Evolutionary conservation across 176 grass and related monocot genomes (phyloP).

Genomic region (Alopecurus myosuroides): DNA sequence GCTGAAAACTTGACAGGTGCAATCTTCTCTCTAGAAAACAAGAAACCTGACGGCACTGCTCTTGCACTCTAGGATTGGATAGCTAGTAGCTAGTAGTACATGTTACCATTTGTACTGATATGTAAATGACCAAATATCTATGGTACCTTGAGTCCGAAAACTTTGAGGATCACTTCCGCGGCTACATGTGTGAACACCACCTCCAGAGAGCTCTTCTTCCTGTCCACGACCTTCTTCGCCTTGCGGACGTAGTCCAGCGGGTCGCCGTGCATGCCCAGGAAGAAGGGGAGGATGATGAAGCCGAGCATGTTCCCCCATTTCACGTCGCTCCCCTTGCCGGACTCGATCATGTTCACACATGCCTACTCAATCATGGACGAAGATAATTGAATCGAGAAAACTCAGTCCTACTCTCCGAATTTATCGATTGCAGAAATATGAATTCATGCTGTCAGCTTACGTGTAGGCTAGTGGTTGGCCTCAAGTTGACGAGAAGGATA

Average conservation of each 20-base stretch:
- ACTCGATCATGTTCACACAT: conserved; percentile 57
- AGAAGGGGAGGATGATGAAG: conserved; percentile 56
- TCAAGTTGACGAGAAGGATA: conserved; percentile 71
- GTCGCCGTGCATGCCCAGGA: conserved; percentile 40
- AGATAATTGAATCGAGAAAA: background rate
- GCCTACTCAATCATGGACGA: conserved; percentile 31
- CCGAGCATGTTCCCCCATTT: conserved; percentile 68
- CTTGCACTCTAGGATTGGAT: background rate
- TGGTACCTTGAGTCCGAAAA: conserved; percentile 68
- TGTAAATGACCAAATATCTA: background rate
- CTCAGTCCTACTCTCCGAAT: background rate
- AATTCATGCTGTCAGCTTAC: conserved; percentile 18
- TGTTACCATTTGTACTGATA: background rate
- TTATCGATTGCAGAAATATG: background rate
- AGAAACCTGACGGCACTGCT: background rate
- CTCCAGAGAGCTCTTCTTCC: conserved; percentile 84
- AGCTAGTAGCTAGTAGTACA: background rate
- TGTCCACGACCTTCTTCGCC: conserved; percentile 50
- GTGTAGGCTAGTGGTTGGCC: conserved; percentile 57
- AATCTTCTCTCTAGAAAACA: background rate
- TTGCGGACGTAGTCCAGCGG: conserved; percentile 71
- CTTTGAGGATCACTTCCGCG: conserved; percentile 46
- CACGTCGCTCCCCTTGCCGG: conserved; percentile 25
- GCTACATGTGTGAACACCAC: conserved; percentile 55
- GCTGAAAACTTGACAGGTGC: background rate